These are phyloP conservation scores for Iris pallida DNA, from an alignment of 116 monocot species.

Conservation along the genomic window DNA sequence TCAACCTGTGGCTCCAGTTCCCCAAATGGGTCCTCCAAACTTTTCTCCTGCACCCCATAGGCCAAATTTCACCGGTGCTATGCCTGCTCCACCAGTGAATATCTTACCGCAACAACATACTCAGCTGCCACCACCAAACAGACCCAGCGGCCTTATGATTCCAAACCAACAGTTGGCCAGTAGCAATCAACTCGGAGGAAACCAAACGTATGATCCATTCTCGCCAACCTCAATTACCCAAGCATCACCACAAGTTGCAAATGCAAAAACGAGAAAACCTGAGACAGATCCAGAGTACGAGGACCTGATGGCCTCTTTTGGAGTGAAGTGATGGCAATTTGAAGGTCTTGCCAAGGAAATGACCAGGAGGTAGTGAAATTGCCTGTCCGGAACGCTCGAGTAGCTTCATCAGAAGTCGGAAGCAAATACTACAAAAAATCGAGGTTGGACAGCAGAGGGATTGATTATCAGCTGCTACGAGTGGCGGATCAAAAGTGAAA, in stretches of 20 bases:
- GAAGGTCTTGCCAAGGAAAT: neutral
- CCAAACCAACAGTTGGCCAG: conserved; percentile 25
- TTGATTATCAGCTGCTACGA: no score
- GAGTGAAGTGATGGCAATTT: conserved; percentile 53
- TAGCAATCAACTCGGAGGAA: conserved; percentile 14
- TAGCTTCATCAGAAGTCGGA: no score
- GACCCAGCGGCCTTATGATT: conserved; percentile 6
- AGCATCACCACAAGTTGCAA: conserved; percentile 17
- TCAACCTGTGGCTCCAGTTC: conserved; percentile 12
- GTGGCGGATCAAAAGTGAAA: no score
- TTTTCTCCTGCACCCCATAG: conserved; percentile 16
- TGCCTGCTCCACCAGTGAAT: conserved; percentile 18
- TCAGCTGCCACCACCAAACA: conserved; percentile 14
- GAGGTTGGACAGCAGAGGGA: no score
- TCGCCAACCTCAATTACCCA: conserved; percentile 47
- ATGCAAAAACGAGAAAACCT: conserved; percentile 19
- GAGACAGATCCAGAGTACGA: conserved; percentile 83
- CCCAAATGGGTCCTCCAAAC: conserved; percentile 21
- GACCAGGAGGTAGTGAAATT: no score
- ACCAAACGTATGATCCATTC: conserved; percentile 70
- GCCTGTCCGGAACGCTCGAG: no score
- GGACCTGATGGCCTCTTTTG: conserved; percentile 97
- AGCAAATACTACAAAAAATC: no score
- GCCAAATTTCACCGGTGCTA: conserved; percentile 4
- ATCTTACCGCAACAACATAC: conserved; percentile 27